Evolutionary conservation across 768 basidiomycete genomes (phyloP).

Genomic region (Boletus barrowsii): DNA sequence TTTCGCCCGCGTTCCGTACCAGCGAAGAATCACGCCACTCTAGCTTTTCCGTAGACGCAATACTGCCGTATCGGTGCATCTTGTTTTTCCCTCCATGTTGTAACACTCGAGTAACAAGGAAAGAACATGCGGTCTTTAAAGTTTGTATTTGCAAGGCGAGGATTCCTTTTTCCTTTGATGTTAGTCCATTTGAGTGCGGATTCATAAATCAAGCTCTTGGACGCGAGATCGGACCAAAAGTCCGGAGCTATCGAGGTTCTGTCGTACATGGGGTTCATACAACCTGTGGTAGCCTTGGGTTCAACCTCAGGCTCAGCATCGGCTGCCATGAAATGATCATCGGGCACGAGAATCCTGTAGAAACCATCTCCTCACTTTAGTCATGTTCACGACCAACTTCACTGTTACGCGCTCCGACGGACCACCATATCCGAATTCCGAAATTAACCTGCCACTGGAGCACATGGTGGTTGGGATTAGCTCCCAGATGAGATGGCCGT

Average conservation of each 20-base stretch:
- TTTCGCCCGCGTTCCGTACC: constrained; percentile 1
- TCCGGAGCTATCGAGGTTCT: constrained; percentile 5
- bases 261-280: constrained; percentile 6
- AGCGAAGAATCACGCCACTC: constrained; percentile 1
- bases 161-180: not conserved
- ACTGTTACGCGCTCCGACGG: not conserved
- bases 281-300: not conserved
- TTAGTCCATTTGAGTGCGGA: not conserved
- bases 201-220: not conserved
- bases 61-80: constrained; percentile 1
- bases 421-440: not conserved
- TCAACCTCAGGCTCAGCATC: constrained; percentile 2
- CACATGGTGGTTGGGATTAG: not conserved
- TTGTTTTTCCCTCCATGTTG: not conserved
- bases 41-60: constrained; percentile 10
- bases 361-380: not conserved
- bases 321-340: not conserved
- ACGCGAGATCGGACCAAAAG: not conserved
- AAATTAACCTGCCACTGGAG: not conserved
- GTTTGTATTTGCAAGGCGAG: not conserved
- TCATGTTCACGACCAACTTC: not conserved
- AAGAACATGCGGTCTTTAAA: not conserved
- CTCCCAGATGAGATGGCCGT: not conserved
- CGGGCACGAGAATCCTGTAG: not conserved
- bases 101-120: not conserved